A percentile compares a stretch with the other conserved stretches of the same genome.
These are phyloP conservation scores for Alternaria tenuissima DNA, from an alignment of 2,329 filamentous ascomycete genomes.

Conservation along the genomic window DNA sequence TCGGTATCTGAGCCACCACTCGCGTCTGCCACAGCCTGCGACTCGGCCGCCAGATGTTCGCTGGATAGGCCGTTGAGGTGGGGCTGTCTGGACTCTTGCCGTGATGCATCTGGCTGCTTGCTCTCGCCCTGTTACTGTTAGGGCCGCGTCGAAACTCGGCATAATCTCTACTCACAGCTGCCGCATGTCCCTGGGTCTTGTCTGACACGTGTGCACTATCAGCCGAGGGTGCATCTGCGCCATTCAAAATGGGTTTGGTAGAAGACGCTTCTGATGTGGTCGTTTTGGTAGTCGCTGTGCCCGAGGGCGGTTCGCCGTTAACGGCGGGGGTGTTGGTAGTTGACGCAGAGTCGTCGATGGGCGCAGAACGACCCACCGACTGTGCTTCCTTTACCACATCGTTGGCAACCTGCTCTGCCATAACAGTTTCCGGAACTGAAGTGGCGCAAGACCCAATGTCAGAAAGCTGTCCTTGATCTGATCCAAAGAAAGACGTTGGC, in stretches of 20 bases:
- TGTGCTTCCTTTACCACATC: constrained; percentile 76
- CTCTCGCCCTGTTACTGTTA: constrained; percentile 29
- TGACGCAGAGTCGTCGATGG: constrained; percentile 72
- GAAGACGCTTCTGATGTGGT: constrained; percentile 43
- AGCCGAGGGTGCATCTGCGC: constrained; percentile 26
- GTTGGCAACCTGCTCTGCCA: constrained; percentile 74
- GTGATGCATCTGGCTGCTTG: constrained; percentile 19
- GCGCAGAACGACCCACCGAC: constrained; percentile 70
- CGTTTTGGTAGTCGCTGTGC: constrained; percentile 42
- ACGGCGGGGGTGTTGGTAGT: constrained; percentile 64
- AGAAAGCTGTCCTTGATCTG: constrained; percentile 44
- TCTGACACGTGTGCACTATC: constrained; percentile 28
- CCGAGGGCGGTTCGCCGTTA: constrained; percentile 55
- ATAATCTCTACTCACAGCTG: constrained; percentile 33
- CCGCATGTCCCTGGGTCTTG: constrained; percentile 24
- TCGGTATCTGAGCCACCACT: constrained; percentile 82
- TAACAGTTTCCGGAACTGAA: constrained; percentile 68
- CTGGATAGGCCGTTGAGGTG: constrained; percentile 49
- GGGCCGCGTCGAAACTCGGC: constrained; percentile 6
- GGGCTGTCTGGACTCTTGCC: constrained; percentile 31
- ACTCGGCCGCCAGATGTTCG: constrained; percentile 45
- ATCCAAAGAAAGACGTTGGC: constrained; percentile 24
- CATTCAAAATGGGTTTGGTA: constrained; percentile 47
- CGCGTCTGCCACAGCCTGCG: constrained; percentile 66
- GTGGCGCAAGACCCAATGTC: constrained; percentile 41